A percentile compares a stretch with the other conserved stretches of the same genome.
Conservation (phyloP, 1,284 basidiomycete genomes). For the Porodaedalea pini region DNA sequence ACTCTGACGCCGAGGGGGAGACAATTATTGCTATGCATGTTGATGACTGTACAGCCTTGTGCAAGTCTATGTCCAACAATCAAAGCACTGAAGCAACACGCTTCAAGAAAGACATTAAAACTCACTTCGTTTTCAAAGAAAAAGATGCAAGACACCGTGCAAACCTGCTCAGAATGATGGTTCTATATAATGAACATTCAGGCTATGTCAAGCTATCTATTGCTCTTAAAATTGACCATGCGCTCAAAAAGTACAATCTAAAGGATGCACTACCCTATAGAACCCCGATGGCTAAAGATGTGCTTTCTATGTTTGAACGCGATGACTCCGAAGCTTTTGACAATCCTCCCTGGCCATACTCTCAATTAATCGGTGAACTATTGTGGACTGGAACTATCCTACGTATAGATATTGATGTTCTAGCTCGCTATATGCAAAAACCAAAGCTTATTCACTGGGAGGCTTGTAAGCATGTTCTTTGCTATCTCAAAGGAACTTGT, state of each 20-base stretch:
- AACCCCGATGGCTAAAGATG: slow-evolving; percentile 16
- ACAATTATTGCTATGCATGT: slow-evolving; percentile 33
- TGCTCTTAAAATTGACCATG: slow-evolving; percentile 11
- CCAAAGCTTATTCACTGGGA: slow-evolving; percentile 14
- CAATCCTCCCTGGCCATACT: too few species aligned
- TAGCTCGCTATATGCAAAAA: slow-evolving; percentile 10
- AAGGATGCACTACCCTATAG: neutral
- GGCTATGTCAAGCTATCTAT: slow-evolving; percentile 5
- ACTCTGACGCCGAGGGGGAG: slow-evolving; percentile 21
- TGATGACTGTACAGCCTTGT: slow-evolving; percentile 29
- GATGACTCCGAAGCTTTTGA: neutral
- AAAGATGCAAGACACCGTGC: slow-evolving; percentile 5
- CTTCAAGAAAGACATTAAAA: slow-evolving; percentile 5
- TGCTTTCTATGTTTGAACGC: slow-evolving; percentile 16
- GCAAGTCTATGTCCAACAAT: too few species aligned
- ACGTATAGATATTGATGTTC: slow-evolving; percentile 9
- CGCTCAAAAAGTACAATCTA: slow-evolving; percentile 8
- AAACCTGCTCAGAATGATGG: slow-evolving; percentile 20
- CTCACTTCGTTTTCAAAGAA: slow-evolving; percentile 4
- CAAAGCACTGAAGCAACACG: neutral
- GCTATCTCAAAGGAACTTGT: slow-evolving; percentile 17
- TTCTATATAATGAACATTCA: neutral
- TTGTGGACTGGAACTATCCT: neutral
- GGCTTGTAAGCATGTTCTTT: slow-evolving; percentile 16
- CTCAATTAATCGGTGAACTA: neutral